phyloP scores from a whole-genome alignment of 2,329 filamentous ascomycete genomes.

The Didymella exigua region DNA sequence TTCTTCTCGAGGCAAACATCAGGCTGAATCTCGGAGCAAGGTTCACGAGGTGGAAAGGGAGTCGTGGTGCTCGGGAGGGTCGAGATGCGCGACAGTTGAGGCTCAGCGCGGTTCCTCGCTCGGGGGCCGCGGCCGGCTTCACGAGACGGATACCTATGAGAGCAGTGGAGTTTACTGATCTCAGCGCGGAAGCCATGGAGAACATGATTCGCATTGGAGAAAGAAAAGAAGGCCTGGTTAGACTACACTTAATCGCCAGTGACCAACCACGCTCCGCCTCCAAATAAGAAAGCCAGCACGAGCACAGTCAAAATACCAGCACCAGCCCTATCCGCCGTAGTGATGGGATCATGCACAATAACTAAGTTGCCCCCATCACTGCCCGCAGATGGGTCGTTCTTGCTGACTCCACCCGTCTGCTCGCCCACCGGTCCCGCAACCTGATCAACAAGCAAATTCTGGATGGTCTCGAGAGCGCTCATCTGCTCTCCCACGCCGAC shows the following conservation, averaged over 20 bases:
- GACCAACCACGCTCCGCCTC: slow-evolving; percentile 60
- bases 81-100: not conserved
- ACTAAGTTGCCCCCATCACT: slow-evolving; percentile 33
- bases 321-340: slow-evolving; percentile 67
- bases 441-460: slow-evolving; percentile 50
- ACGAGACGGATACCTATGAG: not conserved
- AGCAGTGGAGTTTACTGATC: not conserved
- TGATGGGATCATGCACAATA: slow-evolving; percentile 48
- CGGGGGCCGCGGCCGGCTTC: not conserved
- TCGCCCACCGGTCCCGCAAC: slow-evolving; percentile 52
- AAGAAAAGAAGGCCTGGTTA: not conserved
- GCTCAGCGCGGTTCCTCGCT: not conserved
- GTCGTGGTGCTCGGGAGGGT: not conserved
- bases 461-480: slow-evolving; percentile 61
- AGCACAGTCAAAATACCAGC: slow-evolving; percentile 68
- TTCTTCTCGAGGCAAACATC: not conserved
- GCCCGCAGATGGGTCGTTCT: slow-evolving; percentile 53
- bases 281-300: slow-evolving; percentile 60
- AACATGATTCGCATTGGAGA: not conserved
- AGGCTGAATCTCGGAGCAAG: not conserved
- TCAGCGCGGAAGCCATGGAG: not conserved
- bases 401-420: slow-evolving; percentile 57
- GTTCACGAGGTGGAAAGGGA: not conserved
- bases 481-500: slow-evolving; percentile 64
- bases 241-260: slow-evolving; percentile 17